Base-by-base conservation (phyloP, 768 basidiomycete species). In the Boletus vinaceobasis region DNA sequence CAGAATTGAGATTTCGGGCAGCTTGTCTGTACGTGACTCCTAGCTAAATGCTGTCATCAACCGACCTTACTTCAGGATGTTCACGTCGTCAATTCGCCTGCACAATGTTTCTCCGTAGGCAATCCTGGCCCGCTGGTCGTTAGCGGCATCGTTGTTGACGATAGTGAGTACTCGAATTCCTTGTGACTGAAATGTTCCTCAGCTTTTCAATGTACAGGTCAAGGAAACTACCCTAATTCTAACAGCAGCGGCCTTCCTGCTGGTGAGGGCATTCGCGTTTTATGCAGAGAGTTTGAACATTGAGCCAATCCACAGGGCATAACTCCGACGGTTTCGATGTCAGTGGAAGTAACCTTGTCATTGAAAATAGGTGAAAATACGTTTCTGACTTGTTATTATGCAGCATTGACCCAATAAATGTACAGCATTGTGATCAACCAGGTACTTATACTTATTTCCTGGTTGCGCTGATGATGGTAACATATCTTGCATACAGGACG, bases 261-360 rank as follows among this genome's bases (percentile, higher is more conserved):
- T 62, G 83, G 83, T 69, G 50, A 48, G 23, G 4, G 0, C 17
- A 7, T 8, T 19, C 27, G 3, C 5, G 23, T 1, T 37, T 43
- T 38, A 4, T 2, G 15, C 27, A 2, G 7, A 17, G 7, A 42
- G 0, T 3, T 15, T 27, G 21, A 21, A 13, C 7, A 23, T 37
- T 56, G 21, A 56, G 23, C n/a, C 1, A 5, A 26, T 3, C 17
- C 15, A 37, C 23, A 70, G 79, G 73, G 23, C 77, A 64, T 59
- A 82, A 82, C 57, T 81, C 78, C 2, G 80, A 82, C 38, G 80
- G 78, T 14, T 81, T 82, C 43, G 80, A 81, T 47, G 63, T 73
- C 52, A 56, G 66, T 45, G 74, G 73, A 15, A 66, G 74, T 43
- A 47, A 62, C 8, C 0, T 81, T 32, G 63, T 70, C 5, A 79